Base-by-base conservation (phyloP, 768 basidiomycete species). In the Leccinum barrowsii region DNA sequence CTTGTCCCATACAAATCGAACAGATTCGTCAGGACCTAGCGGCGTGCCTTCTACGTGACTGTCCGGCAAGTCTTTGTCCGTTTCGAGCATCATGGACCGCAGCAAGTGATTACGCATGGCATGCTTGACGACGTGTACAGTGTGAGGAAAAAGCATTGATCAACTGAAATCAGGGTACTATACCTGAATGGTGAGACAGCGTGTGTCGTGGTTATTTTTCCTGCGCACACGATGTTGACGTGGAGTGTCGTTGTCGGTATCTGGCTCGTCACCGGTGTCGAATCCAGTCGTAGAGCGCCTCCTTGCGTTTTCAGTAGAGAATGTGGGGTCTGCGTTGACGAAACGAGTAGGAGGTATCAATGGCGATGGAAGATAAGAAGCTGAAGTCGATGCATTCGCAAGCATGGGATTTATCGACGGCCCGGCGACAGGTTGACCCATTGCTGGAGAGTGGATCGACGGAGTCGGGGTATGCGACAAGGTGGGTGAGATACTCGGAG, bases 1-100 rank as follows among this genome's bases (percentile, higher is more conserved):
- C 69, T 88, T 89, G 60, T 86, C 84, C 89, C 89, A 91, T 4
- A 89, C 85, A 62, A 90, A 90, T 19, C 89, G 85, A 13, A 90
- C 76, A 1, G 87, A 81, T n/a, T 85, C 80, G 21, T 76, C 68
- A 11, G 75, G 65, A 2, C 72, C 74, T 1, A 85, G 64, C 3
- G 72, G 64, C 11, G 70, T 74, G 15, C 82, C 85, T 65, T 90
- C 88, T 10, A 65, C 63, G 64, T 88, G 82, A 54, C 80, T 83
- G 56, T 82, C 82, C 1, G 89, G 89, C 7, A 90, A 73, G 1
- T 79, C 67, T 58, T 83, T 82, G 63, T 84, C 86, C 37, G 70
- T 77, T 7, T 79, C 75, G 5, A 87, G 57, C 19, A 77, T 73
- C 85, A 91, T 87, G 52, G 80, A 70, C 42, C 74, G 79, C 50